These are phyloP conservation scores for Apiotrichum montevideense DNA, from an alignment of 1,284 basidiomycete genomes.

Conservation along the genomic window DNA sequence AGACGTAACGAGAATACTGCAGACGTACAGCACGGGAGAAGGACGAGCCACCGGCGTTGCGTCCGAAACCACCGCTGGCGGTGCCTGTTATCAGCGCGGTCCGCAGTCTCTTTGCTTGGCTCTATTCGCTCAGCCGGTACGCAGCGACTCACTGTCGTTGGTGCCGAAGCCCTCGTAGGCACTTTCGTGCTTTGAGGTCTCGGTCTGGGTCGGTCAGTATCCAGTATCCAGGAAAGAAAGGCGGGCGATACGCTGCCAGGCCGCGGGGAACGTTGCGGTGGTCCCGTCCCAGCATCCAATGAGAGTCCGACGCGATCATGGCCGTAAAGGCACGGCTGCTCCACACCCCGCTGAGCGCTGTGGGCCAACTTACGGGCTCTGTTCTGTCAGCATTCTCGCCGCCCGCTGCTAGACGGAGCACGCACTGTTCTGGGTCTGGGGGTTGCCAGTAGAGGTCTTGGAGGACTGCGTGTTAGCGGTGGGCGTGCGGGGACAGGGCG, in stretches of 20 bases:
- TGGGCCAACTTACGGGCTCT: slow-evolving; percentile 22
- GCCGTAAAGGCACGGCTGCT: slow-evolving; percentile 33
- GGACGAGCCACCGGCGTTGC: slow-evolving; percentile 29
- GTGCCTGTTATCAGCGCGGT: slow-evolving; percentile 21
- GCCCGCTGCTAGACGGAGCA: background rate
- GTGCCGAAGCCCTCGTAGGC: slow-evolving; percentile 29
- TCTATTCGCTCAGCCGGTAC: background rate
- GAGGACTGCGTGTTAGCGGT: too few species aligned
- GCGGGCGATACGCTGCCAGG: too few species aligned
- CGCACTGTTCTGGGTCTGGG: background rate
- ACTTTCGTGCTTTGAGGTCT: background rate
- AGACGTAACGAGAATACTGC: too few species aligned
- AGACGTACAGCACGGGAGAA: slow-evolving; percentile 32
- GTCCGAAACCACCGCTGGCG: slow-evolving; percentile 35
- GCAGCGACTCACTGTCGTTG: slow-evolving; percentile 26
- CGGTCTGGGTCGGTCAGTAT: too few species aligned
- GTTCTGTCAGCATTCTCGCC: background rate
- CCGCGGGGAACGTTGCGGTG: too few species aligned
- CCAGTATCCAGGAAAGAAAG: too few species aligned
- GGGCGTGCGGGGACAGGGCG: too few species aligned
- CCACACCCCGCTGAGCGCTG: too few species aligned
- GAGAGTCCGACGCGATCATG: slow-evolving; percentile 25
- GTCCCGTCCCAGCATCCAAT: too few species aligned
- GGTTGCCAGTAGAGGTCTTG: too few species aligned
- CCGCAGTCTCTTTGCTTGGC: background rate